Base-by-base conservation (phyloP, 257 asterid species). In the Solanum piurae region DNA sequence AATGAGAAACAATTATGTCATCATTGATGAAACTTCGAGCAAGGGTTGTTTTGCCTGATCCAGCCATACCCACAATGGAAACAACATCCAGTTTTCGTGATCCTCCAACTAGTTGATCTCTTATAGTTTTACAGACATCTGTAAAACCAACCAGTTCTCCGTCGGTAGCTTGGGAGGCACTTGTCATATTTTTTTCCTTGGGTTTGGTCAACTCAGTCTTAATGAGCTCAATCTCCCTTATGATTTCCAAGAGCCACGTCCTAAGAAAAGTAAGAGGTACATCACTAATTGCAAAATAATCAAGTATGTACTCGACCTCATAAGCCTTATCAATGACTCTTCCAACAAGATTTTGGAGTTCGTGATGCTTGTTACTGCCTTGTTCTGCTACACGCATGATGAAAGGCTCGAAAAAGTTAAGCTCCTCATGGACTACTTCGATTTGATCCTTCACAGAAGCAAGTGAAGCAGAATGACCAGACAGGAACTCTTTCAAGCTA, bases 11-110 rank as follows among this genome's bases (percentile, higher is more conserved):
- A 36, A 86, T 31, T 1, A 0, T 1, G 5, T 31, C 21, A 23
- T 60, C 36, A 33, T 88, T 36, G 25, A 23, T 76, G 34, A 88
- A 25, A 31, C 62, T 88, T 33, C 42, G 55, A 12, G 88, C 72
- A 9, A 88, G 9, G 29, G 88, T 88, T 3, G 88, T 79, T 74
- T 88, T 88, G 6, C 88, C 88, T n/a, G 33, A 42, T 1, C 91
- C 89, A 3, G 86, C 86, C 91, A 89, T 83, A 34, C 91, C 89
- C 38, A 44, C 86, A 64, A 89, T 89, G 40, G 91, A 64, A 12
- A 89, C 10, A 37, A 86, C 62, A 44, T 86, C 64, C 27, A 89
- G 75, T 9, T 40, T 2, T 36, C 1, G 29, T 25, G 27, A 11
- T n/a, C 82, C 87, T 73, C 75, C 14, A 83, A 58, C 25, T 18